Evolutionary conservation across 1,284 basidiomycete species (phyloP).

Genomic region (Rhodofomes roseus): DNA sequence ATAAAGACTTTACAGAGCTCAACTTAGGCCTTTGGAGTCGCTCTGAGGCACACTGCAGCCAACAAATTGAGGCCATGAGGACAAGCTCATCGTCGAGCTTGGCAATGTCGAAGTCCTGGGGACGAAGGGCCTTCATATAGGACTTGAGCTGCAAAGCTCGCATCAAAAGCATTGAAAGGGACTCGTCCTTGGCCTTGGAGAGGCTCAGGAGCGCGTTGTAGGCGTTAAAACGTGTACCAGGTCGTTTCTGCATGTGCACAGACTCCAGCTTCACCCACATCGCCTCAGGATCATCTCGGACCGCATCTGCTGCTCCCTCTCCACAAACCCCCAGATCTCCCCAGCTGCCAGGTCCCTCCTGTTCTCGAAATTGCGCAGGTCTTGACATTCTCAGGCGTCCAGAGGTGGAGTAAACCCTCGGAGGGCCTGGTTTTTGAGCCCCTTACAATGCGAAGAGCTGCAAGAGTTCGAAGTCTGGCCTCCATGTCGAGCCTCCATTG

Average conservation of each 20-base stretch:
- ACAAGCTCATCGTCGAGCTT: no score
- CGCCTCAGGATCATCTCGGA: slow-evolving; percentile 4
- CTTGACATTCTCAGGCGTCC: background rate
- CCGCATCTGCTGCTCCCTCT: slow-evolving; percentile 9
- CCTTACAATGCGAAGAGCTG: background rate
- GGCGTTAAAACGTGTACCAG: no score
- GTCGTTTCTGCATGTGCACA: slow-evolving; percentile 14
- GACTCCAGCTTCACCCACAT: slow-evolving; percentile 15
- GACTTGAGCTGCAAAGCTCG: background rate
- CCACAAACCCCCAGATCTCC: no score
- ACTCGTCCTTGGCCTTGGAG: slow-evolving; percentile 25
- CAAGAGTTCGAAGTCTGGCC: background rate
- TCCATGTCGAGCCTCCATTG: background rate
- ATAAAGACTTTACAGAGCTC: no score
- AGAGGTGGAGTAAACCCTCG: background rate
- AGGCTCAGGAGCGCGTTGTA: slow-evolving; percentile 30
- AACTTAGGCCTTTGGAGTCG: no score
- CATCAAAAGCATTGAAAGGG: slow-evolving; percentile 19
- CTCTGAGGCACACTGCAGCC: no score
- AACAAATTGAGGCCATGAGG: no score
- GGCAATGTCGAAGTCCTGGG: no score
- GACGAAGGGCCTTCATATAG: background rate
- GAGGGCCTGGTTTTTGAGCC: background rate
- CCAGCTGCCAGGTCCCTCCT: slow-evolving; percentile 1
- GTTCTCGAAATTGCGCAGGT: background rate